Evolutionary conservation across 306 rosid genomes (phyloP).

Genomic region (Quillaja saponaria): DNA sequence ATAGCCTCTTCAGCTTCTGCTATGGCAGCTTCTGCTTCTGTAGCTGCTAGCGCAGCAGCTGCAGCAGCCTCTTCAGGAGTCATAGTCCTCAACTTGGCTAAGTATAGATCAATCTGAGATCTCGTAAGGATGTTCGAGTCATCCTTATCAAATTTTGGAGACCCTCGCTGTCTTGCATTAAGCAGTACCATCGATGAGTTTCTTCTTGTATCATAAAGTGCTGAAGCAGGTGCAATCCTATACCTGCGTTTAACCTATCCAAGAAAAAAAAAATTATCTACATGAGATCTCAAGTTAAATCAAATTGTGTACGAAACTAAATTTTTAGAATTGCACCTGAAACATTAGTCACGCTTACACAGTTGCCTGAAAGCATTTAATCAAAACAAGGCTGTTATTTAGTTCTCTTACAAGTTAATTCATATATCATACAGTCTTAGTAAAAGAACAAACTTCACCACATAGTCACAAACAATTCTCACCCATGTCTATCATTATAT

Average conservation of each 20-base stretch:
- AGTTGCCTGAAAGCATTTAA: conserved; percentile 1
- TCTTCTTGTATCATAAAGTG: conserved; percentile 58
- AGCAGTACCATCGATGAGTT: conserved; percentile 39
- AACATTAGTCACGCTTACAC: conserved; percentile 16
- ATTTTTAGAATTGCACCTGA: conserved; percentile 3
- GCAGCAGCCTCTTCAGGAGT: conserved; percentile 72
- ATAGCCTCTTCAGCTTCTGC: conserved; percentile 93
- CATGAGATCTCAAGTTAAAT: conserved; percentile 29
- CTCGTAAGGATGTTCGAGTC: conserved; percentile 44
- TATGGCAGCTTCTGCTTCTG: conserved; percentile 86
- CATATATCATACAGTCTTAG: too few species aligned
- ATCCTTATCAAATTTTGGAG: conserved; percentile 54
- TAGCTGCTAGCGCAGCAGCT: conserved; percentile 86
- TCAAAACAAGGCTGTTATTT: background rate
- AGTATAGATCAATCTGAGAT: conserved; percentile 73
- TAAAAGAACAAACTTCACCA: too few species aligned
- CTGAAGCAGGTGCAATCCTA: conserved; percentile 59
- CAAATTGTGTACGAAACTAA: conserved; percentile 13
- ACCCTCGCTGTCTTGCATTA: conserved; percentile 61
- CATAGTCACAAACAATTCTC: too few species aligned
- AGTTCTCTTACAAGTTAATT: too few species aligned
- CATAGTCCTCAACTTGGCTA: conserved; percentile 81
- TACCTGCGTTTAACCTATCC: conserved; percentile 79
- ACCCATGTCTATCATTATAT: too few species aligned
- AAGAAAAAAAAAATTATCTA: conserved; percentile 26